Base-by-base conservation (phyloP, 495 filamentous ascomycete species). In the Annulohypoxylon moriforme region DNA sequence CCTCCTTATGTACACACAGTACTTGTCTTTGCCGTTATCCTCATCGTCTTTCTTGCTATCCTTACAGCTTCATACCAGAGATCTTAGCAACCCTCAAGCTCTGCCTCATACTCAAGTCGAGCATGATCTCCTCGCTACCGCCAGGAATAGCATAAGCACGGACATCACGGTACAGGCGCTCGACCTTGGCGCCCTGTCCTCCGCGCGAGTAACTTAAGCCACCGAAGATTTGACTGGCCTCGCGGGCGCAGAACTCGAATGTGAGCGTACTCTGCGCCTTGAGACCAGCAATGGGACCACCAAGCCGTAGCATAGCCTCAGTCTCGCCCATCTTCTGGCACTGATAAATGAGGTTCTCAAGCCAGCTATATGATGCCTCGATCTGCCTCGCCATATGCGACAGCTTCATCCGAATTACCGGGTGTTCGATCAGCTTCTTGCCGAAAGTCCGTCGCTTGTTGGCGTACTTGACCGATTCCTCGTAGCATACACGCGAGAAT, bases 311-410 rank as follows among this genome's bases (percentile, higher is more conserved):
- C 94, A 97, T 97, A 25, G 96, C 95, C 81, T 97, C 94, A 34
- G 90, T 93, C 81, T 98, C 94, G 47, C 89, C 88, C 96, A 99
- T 99, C 78, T 89, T 88, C 79, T 91, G 78, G 84, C 93, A 94
- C 82, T 99, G 96, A 84, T 92, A 97, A 80, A 97, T 90, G 44
- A 97, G 83, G 77, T 94, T 96, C 85, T 99, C 96, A n/a, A 98
- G 85, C 96, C 96, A 98, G 82, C 92, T 93, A 84, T 96, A 96
- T 11, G 90, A 92, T 9, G 96, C 93, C 80, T 99, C 96, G 81
- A 98, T 97, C 82, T 98, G 96, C 53, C 96, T 89, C 14, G 94
- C 95, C 96, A 99, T 99, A 80, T 98, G 91, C 3, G 96, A 96
- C 29, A 99, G 89, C 83, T 99, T 99, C 81, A 98, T 89, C 5